Evolutionary conservation across 1,284 basidiomycete species (phyloP).

Genomic region (Retiboletus flavoniger): DNA sequence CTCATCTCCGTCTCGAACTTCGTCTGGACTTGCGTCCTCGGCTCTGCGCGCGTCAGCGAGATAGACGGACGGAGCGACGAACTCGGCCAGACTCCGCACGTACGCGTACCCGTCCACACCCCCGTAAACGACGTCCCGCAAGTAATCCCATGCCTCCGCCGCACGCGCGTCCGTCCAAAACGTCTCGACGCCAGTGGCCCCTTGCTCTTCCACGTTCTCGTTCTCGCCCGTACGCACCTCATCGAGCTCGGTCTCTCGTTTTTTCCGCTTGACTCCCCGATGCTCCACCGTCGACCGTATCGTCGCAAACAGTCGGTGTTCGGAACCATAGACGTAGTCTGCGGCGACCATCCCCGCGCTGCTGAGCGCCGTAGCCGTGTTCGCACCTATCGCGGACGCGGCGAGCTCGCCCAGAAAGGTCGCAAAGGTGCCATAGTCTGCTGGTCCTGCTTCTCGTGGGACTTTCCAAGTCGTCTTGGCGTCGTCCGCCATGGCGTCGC

Average conservation of each 20-base stretch:
- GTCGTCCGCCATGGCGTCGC: constrained; percentile 40
- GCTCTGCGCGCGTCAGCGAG: not conserved
- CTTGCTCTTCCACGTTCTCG: no score
- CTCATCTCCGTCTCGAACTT: not conserved
- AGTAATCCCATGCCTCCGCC: constrained; percentile 56
- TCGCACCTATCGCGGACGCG: no score
- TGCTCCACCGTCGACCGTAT: no score
- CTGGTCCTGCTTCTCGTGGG: constrained; percentile 49
- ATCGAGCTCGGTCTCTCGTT: no score
- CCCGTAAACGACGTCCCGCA: constrained; percentile 71
- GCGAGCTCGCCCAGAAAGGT: no score
- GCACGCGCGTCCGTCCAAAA: constrained; percentile 53
- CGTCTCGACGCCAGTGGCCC: constrained; percentile 12
- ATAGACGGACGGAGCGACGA: constrained; percentile 39
- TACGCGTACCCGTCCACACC: constrained; percentile 72
- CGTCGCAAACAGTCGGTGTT: no score
- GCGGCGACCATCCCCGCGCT: no score
- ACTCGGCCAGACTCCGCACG: constrained; percentile 70
- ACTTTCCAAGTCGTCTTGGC: constrained; percentile 40
- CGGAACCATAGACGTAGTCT: no score
- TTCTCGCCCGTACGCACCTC: no score
- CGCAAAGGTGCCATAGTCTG: no score
- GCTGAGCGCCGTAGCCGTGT: no score
- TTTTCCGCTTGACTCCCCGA: no score
- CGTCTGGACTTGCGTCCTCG: not conserved